Conservation (phyloP, 1,139 yeast species). For the Debaryomyces coudertii region DNA sequence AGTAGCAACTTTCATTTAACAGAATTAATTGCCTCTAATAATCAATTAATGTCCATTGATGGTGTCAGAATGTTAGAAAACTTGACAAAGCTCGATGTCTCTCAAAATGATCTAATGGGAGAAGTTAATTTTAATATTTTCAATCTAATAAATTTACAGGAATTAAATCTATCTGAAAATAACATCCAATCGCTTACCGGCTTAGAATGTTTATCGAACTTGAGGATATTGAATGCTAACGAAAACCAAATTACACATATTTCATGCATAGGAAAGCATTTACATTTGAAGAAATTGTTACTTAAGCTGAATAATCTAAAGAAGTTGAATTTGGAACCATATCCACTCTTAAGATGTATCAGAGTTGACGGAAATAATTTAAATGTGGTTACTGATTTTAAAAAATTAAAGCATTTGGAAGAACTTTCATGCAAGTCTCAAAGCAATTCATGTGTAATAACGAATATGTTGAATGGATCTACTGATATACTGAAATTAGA, state of each 20-base stretch:
- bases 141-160: conserved; percentile 45
- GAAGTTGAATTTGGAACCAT: conserved; percentile 33
- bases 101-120: conserved; percentile 46
- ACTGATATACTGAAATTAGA: conserved; percentile 34
- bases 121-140: conserved; percentile 38
- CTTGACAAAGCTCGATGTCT: conserved; percentile 43
- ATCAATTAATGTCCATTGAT: conserved; percentile 34
- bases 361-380: conserved; percentile 51
- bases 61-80: conserved; percentile 46
- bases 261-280: conserved; percentile 27
- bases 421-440: conserved; percentile 49
- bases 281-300: conserved; percentile 44
- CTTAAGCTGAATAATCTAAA: conserved; percentile 44
- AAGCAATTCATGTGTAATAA: conserved; percentile 22
- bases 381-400: conserved; percentile 28
- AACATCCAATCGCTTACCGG: conserved; percentile 35
- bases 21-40: conserved; percentile 34
- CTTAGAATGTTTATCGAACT: conserved; percentile 35
- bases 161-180: conserved; percentile 49
- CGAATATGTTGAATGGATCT: conserved; percentile 22
- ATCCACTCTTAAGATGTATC: conserved; percentile 46
- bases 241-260: conserved; percentile 42
- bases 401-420: conserved; percentile 39
- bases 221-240: conserved; percentile 47
- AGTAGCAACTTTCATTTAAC: conserved; percentile 41